Percentiles rank a stretch among this genome's conserved stretches.
phyloP scores from a whole-genome alignment of 2,329 filamentous ascomycete genomes.

The Thelonectria discophora region DNA sequence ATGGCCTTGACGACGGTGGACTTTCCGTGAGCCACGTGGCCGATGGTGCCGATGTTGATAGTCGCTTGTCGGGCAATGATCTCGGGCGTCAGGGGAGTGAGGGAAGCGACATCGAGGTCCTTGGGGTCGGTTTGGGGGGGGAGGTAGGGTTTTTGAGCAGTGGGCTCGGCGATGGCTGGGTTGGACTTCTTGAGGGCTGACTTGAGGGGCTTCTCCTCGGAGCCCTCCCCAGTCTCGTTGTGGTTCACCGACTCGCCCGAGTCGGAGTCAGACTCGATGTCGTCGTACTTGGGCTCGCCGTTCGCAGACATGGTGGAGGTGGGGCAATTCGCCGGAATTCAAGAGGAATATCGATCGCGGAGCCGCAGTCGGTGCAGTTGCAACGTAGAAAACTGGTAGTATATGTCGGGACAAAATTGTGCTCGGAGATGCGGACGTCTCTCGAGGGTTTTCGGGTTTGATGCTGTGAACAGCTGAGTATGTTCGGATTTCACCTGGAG shows the following conservation, averaged over 20 bases:
- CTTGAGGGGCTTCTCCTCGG: conserved; percentile 75
- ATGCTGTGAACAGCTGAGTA: conserved; percentile 32
- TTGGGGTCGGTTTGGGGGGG: conserved; percentile 94
- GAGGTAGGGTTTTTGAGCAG: conserved; percentile 61
- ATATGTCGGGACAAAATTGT: conserved; percentile 33
- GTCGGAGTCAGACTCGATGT: conserved; percentile 77
- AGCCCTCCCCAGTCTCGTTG: conserved; percentile 65
- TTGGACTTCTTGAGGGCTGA: conserved; percentile 82
- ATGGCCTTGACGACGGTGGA: conserved; percentile 99
- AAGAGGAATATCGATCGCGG: conserved; percentile 35
- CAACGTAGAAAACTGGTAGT: conserved; percentile 24
- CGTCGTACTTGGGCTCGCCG: conserved; percentile 72
- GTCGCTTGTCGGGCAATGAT: conserved; percentile 98
- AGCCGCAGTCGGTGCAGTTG: conserved; percentile 26
- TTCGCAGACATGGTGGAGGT: conserved; percentile 61
- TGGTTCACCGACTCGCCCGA: conserved; percentile 71
- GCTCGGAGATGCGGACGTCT: conserved; percentile 29
- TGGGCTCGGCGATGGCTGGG: conserved; percentile 64
- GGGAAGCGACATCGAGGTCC: conserved; percentile 80
- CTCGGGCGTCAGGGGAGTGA: conserved; percentile 90
- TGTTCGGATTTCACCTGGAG: conserved; percentile 47
- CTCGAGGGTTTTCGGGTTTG: conserved; percentile 31
- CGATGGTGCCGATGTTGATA: conserved; percentile 98
- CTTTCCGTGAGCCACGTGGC: conserved; percentile 98
- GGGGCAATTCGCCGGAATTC: conserved; percentile 43